Evolutionary conservation across 192 early-diverging fungal species (phyloP).

Genomic region (Rhizophagus sp.): DNA sequence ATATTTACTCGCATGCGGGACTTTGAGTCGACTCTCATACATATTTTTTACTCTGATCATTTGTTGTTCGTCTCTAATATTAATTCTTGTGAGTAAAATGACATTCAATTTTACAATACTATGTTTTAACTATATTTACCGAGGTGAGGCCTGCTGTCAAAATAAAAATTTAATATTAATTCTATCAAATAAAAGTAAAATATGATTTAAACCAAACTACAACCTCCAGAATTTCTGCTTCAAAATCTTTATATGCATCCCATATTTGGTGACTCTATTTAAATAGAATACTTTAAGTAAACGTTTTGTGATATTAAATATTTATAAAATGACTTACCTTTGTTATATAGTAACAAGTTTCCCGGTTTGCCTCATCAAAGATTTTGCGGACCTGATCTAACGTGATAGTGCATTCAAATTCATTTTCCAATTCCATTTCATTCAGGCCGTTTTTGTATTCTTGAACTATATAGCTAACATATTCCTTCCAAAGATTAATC

Average conservation of each 20-base stretch:
- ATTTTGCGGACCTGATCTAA: constrained; percentile 47
- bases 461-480: constrained; percentile 54
- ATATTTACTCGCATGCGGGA: constrained; percentile 49
- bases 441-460: constrained; percentile 40
- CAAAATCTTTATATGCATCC: constrained; percentile 62
- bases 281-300: neutral
- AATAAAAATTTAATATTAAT: neutral
- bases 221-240: constrained; percentile 48
- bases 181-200: neutral
- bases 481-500: constrained; percentile 67
- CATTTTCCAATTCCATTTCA: constrained; percentile 11
- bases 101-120: neutral
- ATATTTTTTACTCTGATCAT: constrained; percentile 38
- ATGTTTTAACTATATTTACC: neutral
- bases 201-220: neutral
- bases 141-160: neutral
- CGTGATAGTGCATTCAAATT: constrained; percentile 34
- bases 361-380: constrained; percentile 44
- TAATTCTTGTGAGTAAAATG: neutral
- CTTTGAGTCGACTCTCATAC: constrained; percentile 41
- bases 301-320: no score
- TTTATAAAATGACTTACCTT: constrained; percentile 36
- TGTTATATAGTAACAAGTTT: constrained; percentile 56
- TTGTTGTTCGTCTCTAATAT: constrained; percentile 5
- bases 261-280: constrained; percentile 64